These are phyloP conservation scores for Aspergillus costaricaensis DNA, from an alignment of 2,329 filamentous ascomycete species.

Conservation along the genomic window DNA sequence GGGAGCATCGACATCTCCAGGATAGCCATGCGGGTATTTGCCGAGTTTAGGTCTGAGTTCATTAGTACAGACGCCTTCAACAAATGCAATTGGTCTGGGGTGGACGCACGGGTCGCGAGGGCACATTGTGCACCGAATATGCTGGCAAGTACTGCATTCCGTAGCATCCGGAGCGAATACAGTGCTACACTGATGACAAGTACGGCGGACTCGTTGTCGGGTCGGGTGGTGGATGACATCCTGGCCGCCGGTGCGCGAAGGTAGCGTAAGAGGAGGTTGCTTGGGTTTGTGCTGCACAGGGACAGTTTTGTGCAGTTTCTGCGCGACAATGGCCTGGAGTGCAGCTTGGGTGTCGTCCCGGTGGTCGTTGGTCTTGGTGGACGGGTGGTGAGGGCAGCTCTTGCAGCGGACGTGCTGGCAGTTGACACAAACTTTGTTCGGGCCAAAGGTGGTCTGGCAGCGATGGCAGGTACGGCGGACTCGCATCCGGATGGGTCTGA, in stretches of 20 bases:
- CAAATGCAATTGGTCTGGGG: neutral
- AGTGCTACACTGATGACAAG: constrained; percentile 72
- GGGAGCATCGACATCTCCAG: constrained; percentile 45
- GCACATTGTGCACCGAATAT: constrained; percentile 76
- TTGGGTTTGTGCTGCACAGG: constrained; percentile 51
- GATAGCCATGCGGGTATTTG: constrained; percentile 49
- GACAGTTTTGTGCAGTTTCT: constrained; percentile 14
- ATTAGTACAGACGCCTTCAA: constrained; percentile 6
- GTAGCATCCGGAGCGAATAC: constrained; percentile 63
- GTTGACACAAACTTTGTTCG: constrained; percentile 70
- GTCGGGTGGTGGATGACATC: constrained; percentile 72
- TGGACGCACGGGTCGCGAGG: constrained; percentile 73
- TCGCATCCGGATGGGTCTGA: constrained; percentile 51
- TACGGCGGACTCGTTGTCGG: constrained; percentile 71
- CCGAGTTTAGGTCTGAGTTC: constrained; percentile 38
- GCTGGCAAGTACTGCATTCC: constrained; percentile 68
- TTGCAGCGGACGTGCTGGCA: constrained; percentile 82
- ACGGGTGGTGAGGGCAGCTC: constrained; percentile 74
- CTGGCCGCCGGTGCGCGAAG: constrained; percentile 66
- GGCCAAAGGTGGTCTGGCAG: constrained; percentile 73
- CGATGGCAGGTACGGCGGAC: constrained; percentile 69
- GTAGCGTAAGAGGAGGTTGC: constrained; percentile 47
- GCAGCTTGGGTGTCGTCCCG: constrained; percentile 53
- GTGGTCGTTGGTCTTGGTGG: constrained; percentile 59
- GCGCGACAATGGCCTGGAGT: constrained; percentile 21